A percentile compares a stretch with the other conserved stretches of the same genome.
These are phyloP conservation scores for Cyclotella baltica DNA, from an alignment of 108 stramenopile species.

Conservation along the genomic window DNA sequence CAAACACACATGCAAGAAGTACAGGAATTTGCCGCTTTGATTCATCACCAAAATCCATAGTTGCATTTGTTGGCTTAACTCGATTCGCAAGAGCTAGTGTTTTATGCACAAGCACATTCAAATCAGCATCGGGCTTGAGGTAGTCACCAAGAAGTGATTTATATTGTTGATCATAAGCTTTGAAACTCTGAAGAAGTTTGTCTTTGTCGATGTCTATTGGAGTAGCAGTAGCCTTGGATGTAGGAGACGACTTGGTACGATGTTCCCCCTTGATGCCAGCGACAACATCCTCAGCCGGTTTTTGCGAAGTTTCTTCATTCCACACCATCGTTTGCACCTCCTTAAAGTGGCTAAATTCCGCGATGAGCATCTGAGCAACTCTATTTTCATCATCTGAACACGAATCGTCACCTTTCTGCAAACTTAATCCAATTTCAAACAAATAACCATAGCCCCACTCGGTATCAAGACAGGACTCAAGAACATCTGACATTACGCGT, in stretches of 20 bases:
- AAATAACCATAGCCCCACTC: constrained; percentile 68
- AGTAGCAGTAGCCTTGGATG: not conserved
- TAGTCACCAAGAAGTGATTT: constrained; percentile 61
- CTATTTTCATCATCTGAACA: constrained; percentile 54
- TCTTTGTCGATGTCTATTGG: constrained; percentile 40
- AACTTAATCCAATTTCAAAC: constrained; percentile 64
- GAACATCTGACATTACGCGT: constrained; percentile 54
- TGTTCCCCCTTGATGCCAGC: constrained; percentile 43
- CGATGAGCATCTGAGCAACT: constrained; percentile 59
- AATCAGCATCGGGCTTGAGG: constrained; percentile 58
- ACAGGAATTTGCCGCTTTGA: constrained; percentile 43
- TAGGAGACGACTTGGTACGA: constrained; percentile 1
- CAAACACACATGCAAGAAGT: constrained; percentile 63
- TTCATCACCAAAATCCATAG: constrained; percentile 31
- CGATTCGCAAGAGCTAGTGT: constrained; percentile 37
- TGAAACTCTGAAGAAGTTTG: constrained; percentile 52
- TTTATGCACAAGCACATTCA: constrained; percentile 54
- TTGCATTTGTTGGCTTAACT: constrained; percentile 46
- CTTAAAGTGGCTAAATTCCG: constrained; percentile 70
- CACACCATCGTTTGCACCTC: constrained; percentile 71
- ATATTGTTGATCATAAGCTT: constrained; percentile 53
- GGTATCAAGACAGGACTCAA: constrained; percentile 57
- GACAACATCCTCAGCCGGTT: constrained; percentile 65
- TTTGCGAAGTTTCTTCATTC: constrained; percentile 69
- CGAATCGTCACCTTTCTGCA: constrained; percentile 57